These are phyloP conservation scores for Rugonectria rugulosa DNA, from an alignment of 2,329 filamentous ascomycete species.

Conservation along the genomic window DNA sequence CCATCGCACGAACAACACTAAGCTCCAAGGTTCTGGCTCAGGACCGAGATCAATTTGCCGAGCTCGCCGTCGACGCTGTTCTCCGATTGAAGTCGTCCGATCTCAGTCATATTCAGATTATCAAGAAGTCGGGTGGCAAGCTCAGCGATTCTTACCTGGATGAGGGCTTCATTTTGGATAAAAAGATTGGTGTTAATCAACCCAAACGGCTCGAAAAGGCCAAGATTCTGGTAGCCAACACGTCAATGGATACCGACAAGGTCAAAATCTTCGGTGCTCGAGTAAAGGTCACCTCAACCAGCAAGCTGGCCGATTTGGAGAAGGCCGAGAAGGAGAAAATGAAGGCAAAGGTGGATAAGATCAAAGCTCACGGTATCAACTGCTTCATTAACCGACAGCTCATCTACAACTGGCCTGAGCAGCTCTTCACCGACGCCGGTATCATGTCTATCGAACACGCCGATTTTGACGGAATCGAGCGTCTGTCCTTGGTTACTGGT, in stretches of 20 bases:
- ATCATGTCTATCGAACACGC: slow-evolving; percentile 99
- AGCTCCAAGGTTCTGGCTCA: slow-evolving; percentile 97
- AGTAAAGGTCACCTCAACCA: slow-evolving; percentile 95
- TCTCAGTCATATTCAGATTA: slow-evolving; percentile 97
- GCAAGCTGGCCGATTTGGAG: slow-evolving; percentile 97
- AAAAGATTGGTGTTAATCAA: slow-evolving; percentile 99
- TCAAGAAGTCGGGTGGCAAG: slow-evolving; percentile 99
- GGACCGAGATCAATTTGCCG: slow-evolving; percentile 90
- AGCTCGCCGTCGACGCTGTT: slow-evolving; percentile 89
- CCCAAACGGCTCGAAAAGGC: slow-evolving; percentile 97
- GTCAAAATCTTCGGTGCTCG: slow-evolving; percentile 99
- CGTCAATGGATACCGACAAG: slow-evolving; percentile 99
- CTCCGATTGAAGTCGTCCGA: slow-evolving; percentile 90
- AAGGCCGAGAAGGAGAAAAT: slow-evolving; percentile 99
- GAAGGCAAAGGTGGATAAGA: slow-evolving; percentile 98
- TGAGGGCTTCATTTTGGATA: slow-evolving; percentile 97
- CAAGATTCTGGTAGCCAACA: slow-evolving; percentile 98
- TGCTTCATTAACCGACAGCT: slow-evolving; percentile 99
- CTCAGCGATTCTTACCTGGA: slow-evolving; percentile 97
- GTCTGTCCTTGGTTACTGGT: slow-evolving; percentile 91
- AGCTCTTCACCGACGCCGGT: slow-evolving; percentile 96
- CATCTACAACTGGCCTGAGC: slow-evolving; percentile 99
- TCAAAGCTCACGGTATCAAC: slow-evolving; percentile 99
- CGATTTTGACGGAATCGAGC: slow-evolving; percentile 97
- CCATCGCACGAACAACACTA: slow-evolving; percentile 93